Evolutionary conservation across 2,329 filamentous ascomycete species (phyloP), one percentile per base, ranked within the genome.

Genomic region (Chrysosphaeria jannelii): DNA sequence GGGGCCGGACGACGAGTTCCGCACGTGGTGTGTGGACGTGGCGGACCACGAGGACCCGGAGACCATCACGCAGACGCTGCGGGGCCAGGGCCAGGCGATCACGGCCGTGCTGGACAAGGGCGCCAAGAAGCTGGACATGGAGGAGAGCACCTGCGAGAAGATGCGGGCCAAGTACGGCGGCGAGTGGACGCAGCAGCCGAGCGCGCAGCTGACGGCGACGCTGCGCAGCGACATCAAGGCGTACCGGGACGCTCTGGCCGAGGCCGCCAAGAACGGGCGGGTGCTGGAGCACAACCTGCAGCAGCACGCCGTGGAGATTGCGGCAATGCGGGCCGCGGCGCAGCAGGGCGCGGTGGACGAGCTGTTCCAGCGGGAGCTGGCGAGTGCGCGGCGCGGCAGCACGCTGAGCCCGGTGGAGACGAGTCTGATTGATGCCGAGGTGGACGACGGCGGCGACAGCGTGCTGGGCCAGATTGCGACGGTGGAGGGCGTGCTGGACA

Each of bases 141-240:
- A 97, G 42, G 88, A 93, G 46, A 88, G 75, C 26, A 75, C 93
- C 1, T 97, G 85, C 41, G 85, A 97, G 43, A 97, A 93, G 51
- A 97, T 97, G 85, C 63, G 85, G 22, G 88, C 78, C 8, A 97
- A 97, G 41, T 93, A 93, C 40, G 79, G 81, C 26, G 58, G 56
- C 14, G 81, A 93, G 25, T 97, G 85, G 85, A 90, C 76, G 10
- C 85, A 97, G 37, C 85, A 97, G 37, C 85, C 85, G 8, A 93
- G 81, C 39, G 75, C 74, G 15, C 58, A 75, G 27, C 55, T 97
- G 19, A 97, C 81, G 2, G 66, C 72, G 4, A 93, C 81, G 0
- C 47, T 97, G 23, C 61, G 79, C 26, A 68, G 64, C 28, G 85
- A 97, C 39, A 70, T 93, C 25, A 58, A 70, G 29, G 81, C 70